These are phyloP conservation scores for Raphanus sativus DNA, from an alignment of 345 rosid genomes.

Conservation along the genomic window DNA sequence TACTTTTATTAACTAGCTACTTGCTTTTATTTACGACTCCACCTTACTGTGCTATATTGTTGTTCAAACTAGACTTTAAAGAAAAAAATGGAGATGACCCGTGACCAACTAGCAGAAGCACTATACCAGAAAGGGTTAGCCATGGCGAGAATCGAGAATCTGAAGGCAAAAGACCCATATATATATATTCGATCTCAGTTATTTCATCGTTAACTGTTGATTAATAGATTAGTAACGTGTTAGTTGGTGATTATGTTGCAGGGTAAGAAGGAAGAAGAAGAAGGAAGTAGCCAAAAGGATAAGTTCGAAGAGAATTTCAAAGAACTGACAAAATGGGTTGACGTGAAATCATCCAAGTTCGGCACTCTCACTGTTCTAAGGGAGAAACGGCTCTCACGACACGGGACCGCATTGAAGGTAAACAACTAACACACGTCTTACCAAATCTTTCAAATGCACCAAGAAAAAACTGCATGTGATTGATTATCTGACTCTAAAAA, in stretches of 20 bases:
- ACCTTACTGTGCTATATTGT: background rate
- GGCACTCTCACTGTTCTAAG: slow-evolving; percentile 69
- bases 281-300: slow-evolving; percentile 46
- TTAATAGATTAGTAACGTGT: background rate
- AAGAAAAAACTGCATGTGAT: slow-evolving; percentile 8
- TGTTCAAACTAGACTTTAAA: slow-evolving; percentile 46
- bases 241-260: slow-evolving; percentile 25
- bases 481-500: background rate
- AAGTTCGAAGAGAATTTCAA: slow-evolving; percentile 72
- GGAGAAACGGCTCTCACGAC: slow-evolving; percentile 69
- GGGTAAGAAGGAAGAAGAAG: slow-evolving; percentile 52
- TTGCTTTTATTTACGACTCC: background rate
- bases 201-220: slow-evolving; percentile 12
- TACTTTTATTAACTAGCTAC: background rate
- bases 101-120: slow-evolving; percentile 86
- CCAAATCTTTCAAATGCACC: background rate
- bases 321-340: slow-evolving; percentile 87
- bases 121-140: slow-evolving; percentile 89
- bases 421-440: background rate
- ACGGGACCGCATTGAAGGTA: slow-evolving; percentile 92
- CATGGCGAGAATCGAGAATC: slow-evolving; percentile 57
- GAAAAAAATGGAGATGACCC: slow-evolving; percentile 78
- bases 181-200: background rate
- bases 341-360: slow-evolving; percentile 72
- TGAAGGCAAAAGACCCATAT: slow-evolving; percentile 45